Evolutionary conservation across 176 grass and related monocot species (phyloP).

Genomic region (Zizania latifolia): DNA sequence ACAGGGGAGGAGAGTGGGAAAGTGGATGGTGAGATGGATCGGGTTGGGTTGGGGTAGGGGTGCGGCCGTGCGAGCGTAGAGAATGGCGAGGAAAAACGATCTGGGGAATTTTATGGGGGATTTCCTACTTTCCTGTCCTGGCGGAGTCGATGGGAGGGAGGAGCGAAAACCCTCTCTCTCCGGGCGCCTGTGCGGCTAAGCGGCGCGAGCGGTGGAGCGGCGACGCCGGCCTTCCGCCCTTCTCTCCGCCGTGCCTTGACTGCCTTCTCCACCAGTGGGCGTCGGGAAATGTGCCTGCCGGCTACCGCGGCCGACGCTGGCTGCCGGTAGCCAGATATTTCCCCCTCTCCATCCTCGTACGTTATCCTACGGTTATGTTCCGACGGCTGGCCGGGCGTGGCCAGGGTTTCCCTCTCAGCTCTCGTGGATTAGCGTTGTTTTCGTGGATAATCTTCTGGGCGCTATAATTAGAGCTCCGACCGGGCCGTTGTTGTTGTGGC

Average conservation of each 20-base stretch:
- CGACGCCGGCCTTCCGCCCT: no score
- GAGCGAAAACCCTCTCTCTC: not conserved
- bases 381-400: not conserved
- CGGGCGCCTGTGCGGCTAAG: no score
- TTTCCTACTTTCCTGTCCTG: not conserved
- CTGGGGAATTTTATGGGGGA: not conserved
- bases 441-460: not conserved
- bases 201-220: no score
- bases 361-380: not conserved
- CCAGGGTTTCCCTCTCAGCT: not conserved
- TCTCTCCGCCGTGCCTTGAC: no score
- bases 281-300: not conserved
- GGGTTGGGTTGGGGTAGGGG: not conserved
- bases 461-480: not conserved
- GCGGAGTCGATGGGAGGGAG: no score
- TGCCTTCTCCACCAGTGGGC: no score
- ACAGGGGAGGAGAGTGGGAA: not conserved
- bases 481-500: fast-evolving
- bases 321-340: not conserved
- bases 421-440: not conserved
- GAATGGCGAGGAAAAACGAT: not conserved
- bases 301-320: not conserved
- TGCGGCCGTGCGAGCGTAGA: not conserved
- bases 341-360: not conserved
- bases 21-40: not conserved